Base-by-base conservation (phyloP, 441 rosid species). In the Croton laevigatus region DNA sequence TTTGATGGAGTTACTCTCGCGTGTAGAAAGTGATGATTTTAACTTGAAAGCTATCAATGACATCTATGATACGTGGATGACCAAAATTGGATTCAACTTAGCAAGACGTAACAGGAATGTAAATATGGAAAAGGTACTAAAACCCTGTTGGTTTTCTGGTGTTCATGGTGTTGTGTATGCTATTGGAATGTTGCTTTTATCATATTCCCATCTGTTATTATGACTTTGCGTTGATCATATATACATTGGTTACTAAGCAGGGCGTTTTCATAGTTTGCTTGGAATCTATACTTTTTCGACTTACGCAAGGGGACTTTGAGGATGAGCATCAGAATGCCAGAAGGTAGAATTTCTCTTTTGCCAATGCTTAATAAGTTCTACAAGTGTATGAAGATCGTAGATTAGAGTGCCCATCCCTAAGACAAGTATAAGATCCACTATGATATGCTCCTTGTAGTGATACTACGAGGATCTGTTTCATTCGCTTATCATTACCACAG, bases 21-120 rank as follows among this genome's bases (percentile, higher is more conserved):
- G 67, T 75, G 65, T 82, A 55, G 75, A 81, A 40, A 67, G 75
- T 66, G 79, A 73, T 8, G 40, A 57, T 36, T 59, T 76, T 36
- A 78, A 78, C 32, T 53, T 80, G 9, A 71, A 42, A 9, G 78
- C 78, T 69, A 78, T 91, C 74, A 76, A 73, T 58, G 66, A 68
- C 68, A 73, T 87, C 11, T 94, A 79, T 66, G 93, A 87, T 76
- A 82, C 82, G 68, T 90, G 97, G 97, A 87, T 83, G 78, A 75
- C 84, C 71, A 84, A 86, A 84, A 87, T 83, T 73, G 79, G 76
- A 52, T 52, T 72, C 48, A 75, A 75, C 59, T 52, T 75, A 34
- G 46, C 69, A 14, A 68, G 45, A 65, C 51, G 64, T 38, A 79
- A 55, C 53, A 84, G 81, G 82, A 83, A 75, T 68, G 83, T 76